Evolutionary conservation across 2,329 filamentous ascomycete genomes (phyloP).

Genomic region (Phialemonium atrogriseum): DNA sequence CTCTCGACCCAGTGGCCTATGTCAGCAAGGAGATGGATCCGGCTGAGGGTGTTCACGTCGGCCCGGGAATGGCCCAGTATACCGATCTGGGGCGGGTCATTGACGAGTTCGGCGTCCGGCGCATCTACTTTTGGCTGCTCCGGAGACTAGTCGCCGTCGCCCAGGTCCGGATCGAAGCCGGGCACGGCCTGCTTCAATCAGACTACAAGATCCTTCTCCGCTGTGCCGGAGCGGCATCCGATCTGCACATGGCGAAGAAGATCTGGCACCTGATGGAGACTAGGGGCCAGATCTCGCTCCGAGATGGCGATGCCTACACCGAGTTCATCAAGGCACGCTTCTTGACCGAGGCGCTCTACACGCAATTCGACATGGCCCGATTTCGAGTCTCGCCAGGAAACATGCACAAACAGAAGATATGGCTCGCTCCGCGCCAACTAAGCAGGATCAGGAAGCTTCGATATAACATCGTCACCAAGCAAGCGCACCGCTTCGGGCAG

Average conservation of each 20-base stretch:
- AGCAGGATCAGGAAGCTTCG: conserved; percentile 4
- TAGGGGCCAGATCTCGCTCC: neutral
- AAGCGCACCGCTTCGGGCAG: conserved; percentile 19
- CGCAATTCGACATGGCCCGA: conserved; percentile 33
- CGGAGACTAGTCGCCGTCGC: conserved; percentile 24
- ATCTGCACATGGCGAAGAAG: conserved; percentile 11
- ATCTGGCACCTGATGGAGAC: conserved; percentile 24
- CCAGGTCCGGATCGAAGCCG: conserved; percentile 19
- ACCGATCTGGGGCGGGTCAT: conserved; percentile 27
- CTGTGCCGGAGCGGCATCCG: conserved; percentile 36
- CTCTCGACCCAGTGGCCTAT: conserved; percentile 46
- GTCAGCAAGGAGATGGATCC: conserved; percentile 42
- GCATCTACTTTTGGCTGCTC: conserved; percentile 29
- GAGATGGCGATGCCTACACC: conserved; percentile 22
- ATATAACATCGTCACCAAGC: conserved; percentile 5
- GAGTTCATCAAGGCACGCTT: conserved; percentile 42
- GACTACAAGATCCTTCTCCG: conserved; percentile 39
- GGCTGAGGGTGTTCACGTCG: conserved; percentile 29
- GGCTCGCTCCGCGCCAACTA: neutral
- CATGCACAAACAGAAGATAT: conserved; percentile 16
- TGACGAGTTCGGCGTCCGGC: conserved; percentile 37
- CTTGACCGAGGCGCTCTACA: conserved; percentile 35
- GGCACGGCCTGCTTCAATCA: conserved; percentile 20
- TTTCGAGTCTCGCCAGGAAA: conserved; percentile 32
- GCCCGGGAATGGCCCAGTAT: conserved; percentile 28